phyloP scores from a whole-genome alignment of 176 grass and related monocot species.

The Juncus inflexus region DNA sequence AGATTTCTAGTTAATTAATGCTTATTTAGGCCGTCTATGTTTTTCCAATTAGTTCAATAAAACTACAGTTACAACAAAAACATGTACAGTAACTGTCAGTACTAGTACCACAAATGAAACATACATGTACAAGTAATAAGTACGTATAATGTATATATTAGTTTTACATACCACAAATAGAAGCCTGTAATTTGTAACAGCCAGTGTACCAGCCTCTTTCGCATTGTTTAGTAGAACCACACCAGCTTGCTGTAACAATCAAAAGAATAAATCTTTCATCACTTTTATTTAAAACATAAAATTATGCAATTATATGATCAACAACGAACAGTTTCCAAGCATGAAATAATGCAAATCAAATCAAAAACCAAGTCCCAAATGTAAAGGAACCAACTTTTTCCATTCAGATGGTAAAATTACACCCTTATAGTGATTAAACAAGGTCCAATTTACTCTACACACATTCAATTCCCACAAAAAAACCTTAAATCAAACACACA shows the following conservation, averaged over 20 bases:
- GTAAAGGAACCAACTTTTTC: neutral
- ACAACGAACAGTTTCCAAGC: neutral
- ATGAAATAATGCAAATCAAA: neutral
- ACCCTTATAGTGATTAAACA: neutral
- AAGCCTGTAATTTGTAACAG: conserved; percentile 84
- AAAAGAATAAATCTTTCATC: conserved; percentile 5
- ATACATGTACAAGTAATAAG: too few relatives aligned
- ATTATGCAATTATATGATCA: conserved; percentile 2
- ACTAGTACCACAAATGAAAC: too few relatives aligned
- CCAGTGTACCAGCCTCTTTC: conserved; percentile 54
- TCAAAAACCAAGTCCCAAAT: neutral
- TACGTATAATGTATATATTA: conserved; percentile 14
- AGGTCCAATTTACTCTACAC: neutral
- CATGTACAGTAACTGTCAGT: too few relatives aligned
- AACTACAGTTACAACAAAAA: too few relatives aligned
- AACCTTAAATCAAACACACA: neutral
- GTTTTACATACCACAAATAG: conserved; percentile 71
- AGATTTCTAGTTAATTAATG: neutral
- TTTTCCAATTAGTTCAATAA: neutral
- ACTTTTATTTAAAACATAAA: conserved; percentile 4
- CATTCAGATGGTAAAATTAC: neutral
- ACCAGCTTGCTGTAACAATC: conserved; percentile 20
- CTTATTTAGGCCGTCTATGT: neutral
- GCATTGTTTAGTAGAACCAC: conserved; percentile 62
- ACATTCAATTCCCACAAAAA: neutral